Evolutionary conservation across 129 eudicot species (phyloP).

Genomic region (Flaveria sonorensis): DNA sequence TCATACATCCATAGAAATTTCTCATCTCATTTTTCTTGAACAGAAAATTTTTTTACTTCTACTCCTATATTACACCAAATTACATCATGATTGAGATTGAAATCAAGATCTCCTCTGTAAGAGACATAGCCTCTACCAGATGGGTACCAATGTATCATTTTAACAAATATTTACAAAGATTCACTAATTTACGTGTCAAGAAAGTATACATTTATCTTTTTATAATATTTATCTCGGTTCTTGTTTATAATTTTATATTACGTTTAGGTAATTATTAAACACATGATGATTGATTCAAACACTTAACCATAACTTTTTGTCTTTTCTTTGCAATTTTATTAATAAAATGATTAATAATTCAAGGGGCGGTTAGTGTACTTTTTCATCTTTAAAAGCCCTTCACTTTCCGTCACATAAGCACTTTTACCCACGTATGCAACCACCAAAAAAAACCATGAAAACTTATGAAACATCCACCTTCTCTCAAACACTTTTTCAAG

Average conservation of each 20-base stretch:
- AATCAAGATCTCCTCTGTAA: too few relatives aligned
- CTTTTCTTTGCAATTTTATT: background rate
- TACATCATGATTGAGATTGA: too few relatives aligned
- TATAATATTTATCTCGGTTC: background rate
- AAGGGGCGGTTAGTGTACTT: constrained; percentile 14
- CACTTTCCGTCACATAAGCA: constrained; percentile 16
- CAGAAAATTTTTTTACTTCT: too few relatives aligned
- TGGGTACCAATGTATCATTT: too few relatives aligned
- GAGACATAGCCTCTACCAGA: too few relatives aligned
- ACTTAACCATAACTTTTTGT: constrained; percentile 6
- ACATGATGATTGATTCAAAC: constrained; percentile 6
- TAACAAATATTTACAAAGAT: too few relatives aligned
- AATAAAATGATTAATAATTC: background rate
- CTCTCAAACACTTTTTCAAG: constrained; percentile 24
- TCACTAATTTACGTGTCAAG: too few relatives aligned
- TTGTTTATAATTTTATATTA: background rate
- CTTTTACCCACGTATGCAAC: constrained; percentile 22
- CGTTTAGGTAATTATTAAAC: too few relatives aligned
- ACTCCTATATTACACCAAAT: too few relatives aligned
- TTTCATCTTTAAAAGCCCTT: constrained; percentile 24
- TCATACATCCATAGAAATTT: too few relatives aligned
- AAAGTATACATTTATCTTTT: too few relatives aligned
- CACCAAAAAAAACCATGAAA: constrained; percentile 26
- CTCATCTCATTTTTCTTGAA: too few relatives aligned
- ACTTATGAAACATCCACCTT: constrained; percentile 26